These are phyloP conservation scores for Pulveroboletus sp. DNA, from an alignment of 768 basidiomycete species.

Conservation along the genomic window DNA sequence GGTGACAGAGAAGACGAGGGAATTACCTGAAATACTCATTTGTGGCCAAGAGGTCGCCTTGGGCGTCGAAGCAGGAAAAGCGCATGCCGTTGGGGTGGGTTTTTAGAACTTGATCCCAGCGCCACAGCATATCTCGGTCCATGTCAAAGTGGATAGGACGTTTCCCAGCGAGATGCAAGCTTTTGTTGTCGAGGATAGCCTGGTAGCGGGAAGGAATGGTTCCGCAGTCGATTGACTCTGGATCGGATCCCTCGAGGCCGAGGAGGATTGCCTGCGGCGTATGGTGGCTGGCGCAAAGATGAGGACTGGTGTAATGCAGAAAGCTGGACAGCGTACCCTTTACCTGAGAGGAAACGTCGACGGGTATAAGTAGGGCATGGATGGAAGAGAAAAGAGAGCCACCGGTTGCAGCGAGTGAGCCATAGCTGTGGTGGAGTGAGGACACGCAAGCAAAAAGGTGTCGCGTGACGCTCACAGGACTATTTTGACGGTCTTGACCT, in stretches of 20 bases:
- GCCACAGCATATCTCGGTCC: constrained; percentile 91
- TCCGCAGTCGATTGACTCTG: constrained; percentile 89
- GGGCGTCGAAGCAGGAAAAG: constrained; percentile 76
- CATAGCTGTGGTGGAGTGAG: constrained; percentile 54
- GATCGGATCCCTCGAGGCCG: constrained; percentile 85
- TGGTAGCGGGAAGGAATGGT: constrained; percentile 77
- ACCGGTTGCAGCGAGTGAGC: constrained; percentile 92
- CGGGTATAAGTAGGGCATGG: constrained; percentile 4
- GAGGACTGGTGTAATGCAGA: neutral
- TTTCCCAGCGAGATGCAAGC: constrained; percentile 66
- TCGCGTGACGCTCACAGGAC: constrained; percentile 54
- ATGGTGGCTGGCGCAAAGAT: constrained; percentile 56
- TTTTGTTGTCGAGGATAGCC: constrained; percentile 62
- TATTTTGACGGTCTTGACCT: constrained; percentile 83
- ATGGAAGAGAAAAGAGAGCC: constrained; percentile 11
- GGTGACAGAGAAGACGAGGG: neutral
- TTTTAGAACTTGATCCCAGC: constrained; percentile 84
- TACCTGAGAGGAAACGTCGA: constrained; percentile 44
- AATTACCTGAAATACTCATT: constrained; percentile 86
- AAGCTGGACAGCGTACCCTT: constrained; percentile 53
- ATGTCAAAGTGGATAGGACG: constrained; percentile 84
- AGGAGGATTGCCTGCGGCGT: constrained; percentile 85
- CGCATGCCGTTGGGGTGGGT: constrained; percentile 94
- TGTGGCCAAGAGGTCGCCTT: constrained; percentile 87
- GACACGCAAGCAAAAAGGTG: neutral